Evolutionary conservation across 73 alveolate species (phyloP).

Genomic region (Paramecium bursaria): DNA sequence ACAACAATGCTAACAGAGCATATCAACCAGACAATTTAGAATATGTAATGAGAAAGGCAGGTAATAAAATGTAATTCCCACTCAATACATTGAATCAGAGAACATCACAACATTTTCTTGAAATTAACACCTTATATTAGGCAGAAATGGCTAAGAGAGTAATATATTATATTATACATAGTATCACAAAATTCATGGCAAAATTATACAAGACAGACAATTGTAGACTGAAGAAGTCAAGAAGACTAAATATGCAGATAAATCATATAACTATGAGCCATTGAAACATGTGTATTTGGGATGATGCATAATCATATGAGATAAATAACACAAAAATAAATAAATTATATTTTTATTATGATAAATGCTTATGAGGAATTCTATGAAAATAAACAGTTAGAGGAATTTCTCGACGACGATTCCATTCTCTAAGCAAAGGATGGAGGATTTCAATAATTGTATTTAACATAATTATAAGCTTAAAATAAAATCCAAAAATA

Average conservation of each 20-base stretch:
- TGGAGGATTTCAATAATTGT: not conserved
- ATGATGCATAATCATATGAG: no score
- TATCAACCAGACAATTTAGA: constrained; percentile 68
- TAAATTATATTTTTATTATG: no score
- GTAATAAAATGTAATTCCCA: constrained; percentile 57
- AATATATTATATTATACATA: not conserved
- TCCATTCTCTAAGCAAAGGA: not conserved
- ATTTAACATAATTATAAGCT: not conserved
- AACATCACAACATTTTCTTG: constrained; percentile 65
- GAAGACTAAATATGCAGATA: constrained; percentile 59
- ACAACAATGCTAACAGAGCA: constrained; percentile 57
- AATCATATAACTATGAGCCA: constrained; percentile 42
- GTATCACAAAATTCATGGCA: constrained; percentile 51
- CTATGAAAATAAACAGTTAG: constrained; percentile 13
- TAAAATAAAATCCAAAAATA: no score
- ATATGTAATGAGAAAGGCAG: constrained; percentile 66
- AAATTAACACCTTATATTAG: constrained; percentile 63
- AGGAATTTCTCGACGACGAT: not conserved
- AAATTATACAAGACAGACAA: constrained; percentile 30
- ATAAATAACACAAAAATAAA: no score
- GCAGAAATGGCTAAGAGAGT: constrained; percentile 73
- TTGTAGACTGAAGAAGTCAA: not conserved
- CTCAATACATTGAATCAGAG: constrained; percentile 68
- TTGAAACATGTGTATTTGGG: constrained; percentile 26
- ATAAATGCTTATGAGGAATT: constrained; percentile 16